Evolutionary conservation across 768 basidiomycete species (phyloP).

Genomic region (Baorangia bicolor): DNA sequence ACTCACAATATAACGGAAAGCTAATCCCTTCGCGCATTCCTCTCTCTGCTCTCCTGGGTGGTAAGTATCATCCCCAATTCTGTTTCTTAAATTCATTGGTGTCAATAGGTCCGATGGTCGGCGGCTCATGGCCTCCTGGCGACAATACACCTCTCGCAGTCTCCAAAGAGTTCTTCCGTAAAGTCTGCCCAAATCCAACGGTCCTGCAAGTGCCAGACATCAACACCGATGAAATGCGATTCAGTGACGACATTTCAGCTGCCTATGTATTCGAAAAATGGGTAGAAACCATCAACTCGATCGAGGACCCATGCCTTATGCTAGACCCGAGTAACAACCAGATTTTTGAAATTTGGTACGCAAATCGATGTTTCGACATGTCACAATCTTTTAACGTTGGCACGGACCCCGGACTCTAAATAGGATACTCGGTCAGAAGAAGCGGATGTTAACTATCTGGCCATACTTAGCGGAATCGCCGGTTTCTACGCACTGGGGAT

Average conservation of each 20-base stretch:
- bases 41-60: conserved; percentile 39
- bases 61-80: conserved; percentile 18
- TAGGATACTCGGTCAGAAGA: conserved; percentile 35
- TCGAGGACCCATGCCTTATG: conserved; percentile 42
- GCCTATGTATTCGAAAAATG: conserved; percentile 37
- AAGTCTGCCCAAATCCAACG: conserved; percentile 40
- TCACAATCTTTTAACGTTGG: neutral
- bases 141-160: conserved; percentile 38
- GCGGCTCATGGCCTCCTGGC: conserved; percentile 36
- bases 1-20: conserved; percentile 37
- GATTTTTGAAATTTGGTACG: conserved; percentile 41
- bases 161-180: conserved; percentile 36
- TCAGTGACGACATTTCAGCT: conserved; percentile 26
- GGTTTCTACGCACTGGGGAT: conserved; percentile 35
- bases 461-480: conserved; percentile 34
- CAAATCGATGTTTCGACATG: neutral
- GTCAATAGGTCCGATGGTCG: conserved; percentile 41
- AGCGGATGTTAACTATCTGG: conserved; percentile 37
- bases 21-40: conserved; percentile 41
- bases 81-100: neutral
- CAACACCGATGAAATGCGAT: conserved; percentile 30
- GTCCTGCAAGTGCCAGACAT: conserved; percentile 31
- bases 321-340: conserved; percentile 22
- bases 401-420: neutral
- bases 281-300: conserved; percentile 34